Conservation (phyloP, 2,329 filamentous ascomycete genomes). For the Chlorencoelia australis region DNA sequence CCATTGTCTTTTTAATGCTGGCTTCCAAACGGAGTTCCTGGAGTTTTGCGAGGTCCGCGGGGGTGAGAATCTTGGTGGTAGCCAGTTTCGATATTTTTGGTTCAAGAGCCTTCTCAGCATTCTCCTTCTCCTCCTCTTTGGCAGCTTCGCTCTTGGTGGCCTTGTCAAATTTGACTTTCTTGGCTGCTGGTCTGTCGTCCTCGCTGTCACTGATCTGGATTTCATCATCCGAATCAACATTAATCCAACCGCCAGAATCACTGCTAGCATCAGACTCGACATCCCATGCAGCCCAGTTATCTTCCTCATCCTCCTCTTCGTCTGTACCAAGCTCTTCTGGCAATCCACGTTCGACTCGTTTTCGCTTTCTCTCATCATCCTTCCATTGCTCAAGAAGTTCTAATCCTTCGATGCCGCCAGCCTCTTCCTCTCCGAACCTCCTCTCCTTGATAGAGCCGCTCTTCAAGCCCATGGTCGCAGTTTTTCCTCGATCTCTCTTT, state of each 20-base stretch:
- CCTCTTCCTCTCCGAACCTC: constrained; percentile 72
- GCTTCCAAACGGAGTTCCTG: constrained; percentile 73
- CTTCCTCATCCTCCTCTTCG: constrained; percentile 36
- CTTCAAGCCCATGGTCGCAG: constrained; percentile 73
- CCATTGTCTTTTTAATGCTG: constrained; percentile 54
- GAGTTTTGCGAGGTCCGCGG: constrained; percentile 90
- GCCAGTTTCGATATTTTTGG: constrained; percentile 61
- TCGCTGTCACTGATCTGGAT: constrained; percentile 66
- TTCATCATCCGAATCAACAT: constrained; percentile 75
- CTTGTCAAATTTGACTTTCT: constrained; percentile 47
- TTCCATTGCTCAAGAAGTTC: constrained; percentile 91
- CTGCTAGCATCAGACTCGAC: constrained; percentile 41
- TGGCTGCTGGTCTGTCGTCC: constrained; percentile 58
- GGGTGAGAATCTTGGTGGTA: constrained; percentile 89
- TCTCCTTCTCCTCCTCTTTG: constrained; percentile 34
- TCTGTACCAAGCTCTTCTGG: constrained; percentile 50
- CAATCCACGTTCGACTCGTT: constrained; percentile 57
- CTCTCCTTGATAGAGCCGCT: constrained; percentile 65
- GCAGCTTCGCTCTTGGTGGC: constrained; percentile 26
- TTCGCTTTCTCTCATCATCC: constrained; percentile 72
- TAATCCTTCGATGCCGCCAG: constrained; percentile 79
- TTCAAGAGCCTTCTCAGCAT: constrained; percentile 27
- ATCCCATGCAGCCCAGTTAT: constrained; percentile 25
- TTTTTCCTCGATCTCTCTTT: constrained; percentile 84
- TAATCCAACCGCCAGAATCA: constrained; percentile 85